These are phyloP conservation scores for Cryphonectria parasitica DNA, from an alignment of 2,329 filamentous ascomycete species.

Conservation along the genomic window DNA sequence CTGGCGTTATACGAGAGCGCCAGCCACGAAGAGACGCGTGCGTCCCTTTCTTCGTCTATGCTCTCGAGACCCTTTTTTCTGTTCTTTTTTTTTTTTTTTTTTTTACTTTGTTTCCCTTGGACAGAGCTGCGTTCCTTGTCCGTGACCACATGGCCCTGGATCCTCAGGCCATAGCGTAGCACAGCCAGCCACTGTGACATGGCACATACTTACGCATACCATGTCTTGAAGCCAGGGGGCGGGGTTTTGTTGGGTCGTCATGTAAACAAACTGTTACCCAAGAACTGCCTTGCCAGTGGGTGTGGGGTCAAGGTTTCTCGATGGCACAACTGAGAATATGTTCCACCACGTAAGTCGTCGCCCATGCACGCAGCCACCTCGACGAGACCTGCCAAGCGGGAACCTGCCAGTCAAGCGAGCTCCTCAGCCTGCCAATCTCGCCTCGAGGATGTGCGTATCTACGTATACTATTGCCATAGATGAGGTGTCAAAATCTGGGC, in stretches of 20 bases:
- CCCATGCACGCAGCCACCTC: not conserved
- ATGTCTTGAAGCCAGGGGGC: not conserved
- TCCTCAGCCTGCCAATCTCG: not conserved
- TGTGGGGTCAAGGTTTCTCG: not conserved
- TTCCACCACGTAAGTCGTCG: not conserved
- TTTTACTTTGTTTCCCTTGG: not conserved
- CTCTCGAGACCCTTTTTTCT: not conserved
- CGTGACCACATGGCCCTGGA: not conserved
- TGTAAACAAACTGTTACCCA: too few species aligned
- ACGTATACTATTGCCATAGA: not conserved
- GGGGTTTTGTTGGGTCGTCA: too few species aligned
- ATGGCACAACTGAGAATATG: not conserved
- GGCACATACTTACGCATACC: not conserved
- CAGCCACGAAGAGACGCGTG: not conserved
- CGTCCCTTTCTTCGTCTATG: not conserved
- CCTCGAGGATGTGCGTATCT: not conserved
- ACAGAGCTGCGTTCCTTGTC: not conserved
- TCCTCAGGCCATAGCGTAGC: too few species aligned
- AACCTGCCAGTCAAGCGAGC: not conserved
- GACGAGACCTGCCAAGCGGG: not conserved
- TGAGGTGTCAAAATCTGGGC: not conserved
- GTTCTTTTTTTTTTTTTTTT: not conserved
- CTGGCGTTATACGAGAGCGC: not conserved
- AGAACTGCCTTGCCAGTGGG: not conserved
- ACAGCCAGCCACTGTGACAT: too few species aligned